Base-by-base conservation (phyloP, 345 rosid species). In the Citrus australasica region DNA sequence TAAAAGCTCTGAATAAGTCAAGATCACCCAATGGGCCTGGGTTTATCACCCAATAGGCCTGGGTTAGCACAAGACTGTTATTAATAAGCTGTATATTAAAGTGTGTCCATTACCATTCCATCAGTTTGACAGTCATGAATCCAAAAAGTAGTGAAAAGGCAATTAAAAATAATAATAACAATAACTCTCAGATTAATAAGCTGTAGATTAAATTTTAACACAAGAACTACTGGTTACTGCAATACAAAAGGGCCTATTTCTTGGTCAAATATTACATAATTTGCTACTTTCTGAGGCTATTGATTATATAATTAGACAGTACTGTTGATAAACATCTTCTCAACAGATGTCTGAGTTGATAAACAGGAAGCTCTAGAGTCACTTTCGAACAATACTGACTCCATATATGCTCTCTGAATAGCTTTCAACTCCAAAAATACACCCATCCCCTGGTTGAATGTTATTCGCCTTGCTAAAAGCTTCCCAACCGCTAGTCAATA, bases 401-500 rank as follows among this genome's bases (percentile, higher is more conserved):
- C 65, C 53, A 25, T 40, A 76, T 51, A 59, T 53, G 67, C 64
- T 25, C 81, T 76, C 67, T 5, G 33, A 53, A 61, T 13, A 11
- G 30, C 17, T n/a, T 27, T 75, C 78, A 13, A 69, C 67, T 61
- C 55, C 30, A n/a, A 87, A 77, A n/a, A 82, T 25, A 70, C 83
- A 82, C 32, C 80, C 62, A 76, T 85, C 88, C 68, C 85, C 88
- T 1, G 55, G 60, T 69, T 79, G 73, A 67, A 85, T 75, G 53
- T 69, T 72, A 66, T 82, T 80, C n/a, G 79, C 83, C 77, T 51
- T 38, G 70, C 81, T 22, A 53, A 88, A 85, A 24, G 77, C 83
- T 24, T 82, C 80, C 87, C 87, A 84, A 63, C 87, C 88, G 9
- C 73, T 25, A 1, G 69, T 56, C 74, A 87, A 71, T 27, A 78